These are phyloP conservation scores for Aschersonia sp. DNA, from an alignment of 2,329 filamentous ascomycete species.

Conservation along the genomic window DNA sequence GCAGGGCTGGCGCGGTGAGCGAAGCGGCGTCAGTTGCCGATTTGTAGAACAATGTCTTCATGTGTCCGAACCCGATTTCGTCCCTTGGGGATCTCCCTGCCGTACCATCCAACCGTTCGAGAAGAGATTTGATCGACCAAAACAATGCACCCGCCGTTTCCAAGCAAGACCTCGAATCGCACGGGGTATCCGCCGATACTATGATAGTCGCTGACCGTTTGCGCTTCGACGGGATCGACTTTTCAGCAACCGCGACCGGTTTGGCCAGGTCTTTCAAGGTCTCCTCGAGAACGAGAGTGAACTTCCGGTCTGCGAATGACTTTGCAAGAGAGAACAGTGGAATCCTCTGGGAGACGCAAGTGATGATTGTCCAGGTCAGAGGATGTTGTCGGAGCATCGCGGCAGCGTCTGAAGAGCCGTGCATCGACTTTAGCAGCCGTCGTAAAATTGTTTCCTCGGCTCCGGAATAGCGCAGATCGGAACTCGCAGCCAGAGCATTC, in stretches of 20 bases:
- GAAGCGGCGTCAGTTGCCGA: slow-evolving; percentile 31
- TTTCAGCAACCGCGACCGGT: slow-evolving; percentile 12
- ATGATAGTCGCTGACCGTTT: slow-evolving; percentile 25
- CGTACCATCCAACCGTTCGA: slow-evolving; percentile 27
- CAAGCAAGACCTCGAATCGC: slow-evolving; percentile 24
- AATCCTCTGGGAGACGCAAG: slow-evolving; percentile 46
- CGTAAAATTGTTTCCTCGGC: slow-evolving; percentile 43
- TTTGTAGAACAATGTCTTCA: slow-evolving; percentile 40
- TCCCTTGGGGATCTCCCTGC: slow-evolving; percentile 22
- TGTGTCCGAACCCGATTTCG: slow-evolving; percentile 41
- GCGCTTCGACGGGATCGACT: slow-evolving; percentile 22
- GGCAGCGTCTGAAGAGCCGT: slow-evolving; percentile 26
- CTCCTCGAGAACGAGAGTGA: slow-evolving; percentile 50
- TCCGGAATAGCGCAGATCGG: slow-evolving; percentile 30
- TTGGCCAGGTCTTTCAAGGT: slow-evolving; percentile 44
- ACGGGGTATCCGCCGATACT: slow-evolving; percentile 26
- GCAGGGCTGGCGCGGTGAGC: slow-evolving; percentile 29
- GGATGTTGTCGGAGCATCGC: slow-evolving; percentile 41
- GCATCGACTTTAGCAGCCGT: slow-evolving; percentile 50
- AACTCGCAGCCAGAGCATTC: slow-evolving; percentile 28
- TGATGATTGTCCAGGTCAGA: slow-evolving; percentile 46
- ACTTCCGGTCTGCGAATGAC: slow-evolving; percentile 55
- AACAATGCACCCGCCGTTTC: slow-evolving; percentile 34
- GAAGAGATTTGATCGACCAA: slow-evolving; percentile 26
- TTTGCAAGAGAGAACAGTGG: slow-evolving; percentile 56